Percentiles rank a stretch among this genome's conserved stretches.
Conservation (phyloP, 1,284 basidiomycete species). For the Psilocybe mexicana region DNA sequence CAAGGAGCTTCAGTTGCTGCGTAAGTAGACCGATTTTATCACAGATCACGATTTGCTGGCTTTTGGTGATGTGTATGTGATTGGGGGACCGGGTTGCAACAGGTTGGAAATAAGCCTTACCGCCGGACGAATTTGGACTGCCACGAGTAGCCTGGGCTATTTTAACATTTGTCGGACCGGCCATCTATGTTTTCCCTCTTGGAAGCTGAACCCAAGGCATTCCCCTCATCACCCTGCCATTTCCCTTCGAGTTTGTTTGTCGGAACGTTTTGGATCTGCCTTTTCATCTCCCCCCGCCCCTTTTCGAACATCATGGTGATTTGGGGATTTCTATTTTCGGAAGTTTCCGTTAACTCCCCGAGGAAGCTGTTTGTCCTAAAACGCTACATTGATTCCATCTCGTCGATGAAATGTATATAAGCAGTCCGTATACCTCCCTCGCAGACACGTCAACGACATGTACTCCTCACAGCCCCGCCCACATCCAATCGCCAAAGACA, state of each 20-base stretch:
- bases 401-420: constrained; percentile 30
- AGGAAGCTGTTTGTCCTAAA: constrained; percentile 21
- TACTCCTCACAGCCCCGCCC: constrained; percentile 26
- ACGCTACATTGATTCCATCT: constrained; percentile 4
- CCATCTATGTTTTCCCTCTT: constrained; percentile 11
- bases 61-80: neutral
- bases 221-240: neutral
- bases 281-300: constrained; percentile 5
- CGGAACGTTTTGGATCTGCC: constrained; percentile 16
- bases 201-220: constrained; percentile 3
- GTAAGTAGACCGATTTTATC: neutral
- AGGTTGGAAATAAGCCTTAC: constrained; percentile 25
- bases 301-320: constrained; percentile 13
- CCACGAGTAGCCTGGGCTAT: constrained; percentile 19
- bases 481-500: constrained; percentile 26
- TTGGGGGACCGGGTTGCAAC: constrained; percentile 19
- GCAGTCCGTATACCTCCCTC: constrained; percentile 8
- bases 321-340: constrained; percentile 21
- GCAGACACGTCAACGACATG: constrained; percentile 21
- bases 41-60: neutral
- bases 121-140: constrained; percentile 22
- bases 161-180: constrained; percentile 23
- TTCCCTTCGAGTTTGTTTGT: constrained; percentile 11
- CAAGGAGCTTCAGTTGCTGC: neutral
- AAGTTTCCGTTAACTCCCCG: constrained; percentile 38